Evolutionary conservation across 2,329 filamentous ascomycete genomes (phyloP).

Genomic region (Exophiala sp.): DNA sequence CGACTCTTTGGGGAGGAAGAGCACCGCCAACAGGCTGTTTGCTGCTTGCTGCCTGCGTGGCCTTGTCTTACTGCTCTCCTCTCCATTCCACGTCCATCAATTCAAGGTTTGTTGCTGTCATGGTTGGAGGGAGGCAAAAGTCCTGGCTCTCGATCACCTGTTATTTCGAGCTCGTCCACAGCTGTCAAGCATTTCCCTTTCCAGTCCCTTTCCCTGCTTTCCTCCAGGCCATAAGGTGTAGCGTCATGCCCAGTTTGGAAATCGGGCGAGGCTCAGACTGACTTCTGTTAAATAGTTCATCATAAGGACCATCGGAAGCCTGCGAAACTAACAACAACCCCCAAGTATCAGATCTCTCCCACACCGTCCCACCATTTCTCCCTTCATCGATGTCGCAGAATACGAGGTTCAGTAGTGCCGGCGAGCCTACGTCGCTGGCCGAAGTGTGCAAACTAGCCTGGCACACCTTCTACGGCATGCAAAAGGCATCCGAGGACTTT

Average conservation of each 20-base stretch:
- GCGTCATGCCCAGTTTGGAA: neutral
- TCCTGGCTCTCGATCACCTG: neutral
- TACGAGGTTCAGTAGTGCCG: slow-evolving; percentile 15
- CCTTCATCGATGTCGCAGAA: slow-evolving; percentile 9
- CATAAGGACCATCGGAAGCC: neutral
- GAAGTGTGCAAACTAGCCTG: slow-evolving; percentile 24
- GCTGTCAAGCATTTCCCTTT: too few relatives aligned
- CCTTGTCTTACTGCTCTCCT: neutral
- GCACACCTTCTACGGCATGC: slow-evolving; percentile 25
- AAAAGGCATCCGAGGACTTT: slow-evolving; percentile 25
- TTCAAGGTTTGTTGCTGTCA: neutral
- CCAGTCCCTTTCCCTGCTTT: too few relatives aligned
- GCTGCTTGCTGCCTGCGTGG: neutral
- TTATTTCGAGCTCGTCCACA: neutral
- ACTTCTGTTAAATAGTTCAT: slow-evolving; percentile 3
- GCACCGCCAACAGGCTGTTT: too few relatives aligned
- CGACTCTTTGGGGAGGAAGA: neutral
- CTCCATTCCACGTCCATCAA: neutral
- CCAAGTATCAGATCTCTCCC: neutral
- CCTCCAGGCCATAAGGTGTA: neutral
- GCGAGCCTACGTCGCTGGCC: slow-evolving; percentile 14
- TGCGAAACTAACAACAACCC: neutral
- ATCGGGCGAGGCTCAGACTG: neutral
- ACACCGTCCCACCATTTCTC: neutral
- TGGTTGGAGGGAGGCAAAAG: neutral